phyloP scores from a whole-genome alignment of 1,284 basidiomycete genomes.

The Rhizoctonia solani region DNA sequence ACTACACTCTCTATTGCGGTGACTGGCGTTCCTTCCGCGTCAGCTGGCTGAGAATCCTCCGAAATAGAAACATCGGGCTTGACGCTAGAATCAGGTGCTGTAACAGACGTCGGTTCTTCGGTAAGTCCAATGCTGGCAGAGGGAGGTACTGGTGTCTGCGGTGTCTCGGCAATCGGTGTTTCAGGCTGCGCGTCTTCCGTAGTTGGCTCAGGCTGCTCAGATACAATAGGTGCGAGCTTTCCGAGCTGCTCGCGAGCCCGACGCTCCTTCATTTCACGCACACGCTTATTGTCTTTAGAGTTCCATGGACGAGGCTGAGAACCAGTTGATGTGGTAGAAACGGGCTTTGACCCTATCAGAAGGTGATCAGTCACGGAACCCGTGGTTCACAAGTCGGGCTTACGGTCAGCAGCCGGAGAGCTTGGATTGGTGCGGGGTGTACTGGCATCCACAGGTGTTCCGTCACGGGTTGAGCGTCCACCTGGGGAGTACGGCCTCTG shows the following conservation, averaged over 20 bases:
- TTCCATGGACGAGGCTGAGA: conserved; percentile 31
- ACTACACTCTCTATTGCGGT: not conserved
- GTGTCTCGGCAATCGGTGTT: not conserved
- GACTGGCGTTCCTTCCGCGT: not conserved
- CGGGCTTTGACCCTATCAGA: conserved; percentile 12
- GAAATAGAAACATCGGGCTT: not conserved
- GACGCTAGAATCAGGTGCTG: not conserved
- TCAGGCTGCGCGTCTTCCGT: not conserved
- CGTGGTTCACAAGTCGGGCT: not conserved
- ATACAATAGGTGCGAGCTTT: not conserved
- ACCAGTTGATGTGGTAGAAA: conserved; percentile 22
- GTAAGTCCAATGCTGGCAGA: not conserved
- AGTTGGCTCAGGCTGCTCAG: not conserved
- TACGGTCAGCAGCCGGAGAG: not conserved
- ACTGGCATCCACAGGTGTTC: conserved; percentile 8
- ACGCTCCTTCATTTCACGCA: conserved; percentile 28
- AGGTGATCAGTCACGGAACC: not conserved
- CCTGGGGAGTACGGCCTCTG: conserved; percentile 10
- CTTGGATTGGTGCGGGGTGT: conserved; percentile 1
- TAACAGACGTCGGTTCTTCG: not conserved
- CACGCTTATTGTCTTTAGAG: conserved; percentile 26
- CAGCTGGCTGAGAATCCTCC: not conserved
- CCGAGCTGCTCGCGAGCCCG: conserved; percentile 6
- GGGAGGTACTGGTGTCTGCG: conserved; percentile 5
- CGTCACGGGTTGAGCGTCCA: conserved; percentile 27